These are phyloP conservation scores for Kalanchoe fedtschenkoi DNA, from an alignment of 164 flowering plant genomes.

Conservation along the genomic window DNA sequence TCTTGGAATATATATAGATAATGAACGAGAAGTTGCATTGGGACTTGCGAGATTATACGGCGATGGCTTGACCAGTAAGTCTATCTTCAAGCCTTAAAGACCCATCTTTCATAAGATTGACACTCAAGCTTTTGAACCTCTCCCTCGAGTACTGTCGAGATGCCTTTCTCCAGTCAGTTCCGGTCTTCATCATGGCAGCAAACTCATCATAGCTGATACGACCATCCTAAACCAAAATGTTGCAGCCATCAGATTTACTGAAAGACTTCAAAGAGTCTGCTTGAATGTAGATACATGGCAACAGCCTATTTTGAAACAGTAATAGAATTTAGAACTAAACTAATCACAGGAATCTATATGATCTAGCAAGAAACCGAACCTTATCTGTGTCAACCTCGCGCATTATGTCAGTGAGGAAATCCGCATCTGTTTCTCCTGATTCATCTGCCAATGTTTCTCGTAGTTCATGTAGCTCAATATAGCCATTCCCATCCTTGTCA, in stretches of 20 bases:
- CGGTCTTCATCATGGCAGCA: conserved; percentile 95
- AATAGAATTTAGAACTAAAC: not conserved
- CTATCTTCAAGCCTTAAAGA: conserved; percentile 66
- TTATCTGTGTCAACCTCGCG: conserved; percentile 93
- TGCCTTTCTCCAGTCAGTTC: conserved; percentile 99
- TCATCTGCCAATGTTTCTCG: conserved; percentile 67
- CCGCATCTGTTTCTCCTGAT: conserved; percentile 53
- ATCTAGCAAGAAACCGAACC: conserved; percentile 31
- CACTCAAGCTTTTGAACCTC: conserved; percentile 89
- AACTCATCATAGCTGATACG: conserved; percentile 86
- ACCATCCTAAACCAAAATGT: conserved; percentile 52
- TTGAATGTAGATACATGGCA: not conserved
- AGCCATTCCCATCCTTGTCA: conserved; percentile 87
- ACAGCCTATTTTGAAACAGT: not conserved
- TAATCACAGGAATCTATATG: not conserved
- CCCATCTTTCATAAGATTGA: conserved; percentile 93
- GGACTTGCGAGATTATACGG: conserved; percentile 26
- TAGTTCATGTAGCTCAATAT: conserved; percentile 71
- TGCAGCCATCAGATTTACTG: too few relatives aligned
- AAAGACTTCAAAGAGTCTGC: too few relatives aligned
- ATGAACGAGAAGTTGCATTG: too few relatives aligned
- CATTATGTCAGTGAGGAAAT: conserved; percentile 71
- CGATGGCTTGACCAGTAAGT: conserved; percentile 37
- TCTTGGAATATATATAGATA: too few relatives aligned
- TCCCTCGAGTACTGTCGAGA: conserved; percentile 94